Evolutionary conservation across 208 protist genomes (phyloP).

Genomic region (Crithidia brevicula): DNA sequence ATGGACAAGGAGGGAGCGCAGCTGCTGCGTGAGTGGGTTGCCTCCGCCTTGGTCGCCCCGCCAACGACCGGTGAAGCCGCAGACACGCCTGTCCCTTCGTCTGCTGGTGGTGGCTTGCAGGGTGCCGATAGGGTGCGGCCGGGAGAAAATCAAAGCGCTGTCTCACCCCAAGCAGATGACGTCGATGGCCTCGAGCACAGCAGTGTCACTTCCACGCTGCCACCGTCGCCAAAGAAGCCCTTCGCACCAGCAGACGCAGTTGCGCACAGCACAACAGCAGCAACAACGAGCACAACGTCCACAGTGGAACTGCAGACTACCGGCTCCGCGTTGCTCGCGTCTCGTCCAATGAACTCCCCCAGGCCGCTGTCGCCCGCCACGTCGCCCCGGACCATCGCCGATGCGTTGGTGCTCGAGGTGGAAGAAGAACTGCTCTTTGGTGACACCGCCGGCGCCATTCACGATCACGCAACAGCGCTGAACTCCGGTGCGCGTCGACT

Average conservation of each 20-base stretch:
- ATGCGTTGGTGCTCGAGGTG: constrained; percentile 41
- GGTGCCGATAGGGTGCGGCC: no score
- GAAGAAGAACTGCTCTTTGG: constrained; percentile 34
- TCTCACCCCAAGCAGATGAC: no score
- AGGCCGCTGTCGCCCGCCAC: no score
- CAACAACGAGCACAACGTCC: no score
- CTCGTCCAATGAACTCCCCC: no score
- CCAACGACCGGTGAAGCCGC: not conserved
- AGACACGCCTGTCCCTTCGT: not conserved
- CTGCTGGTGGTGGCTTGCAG: not conserved
- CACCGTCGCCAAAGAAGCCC: constrained; percentile 5
- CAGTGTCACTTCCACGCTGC: constrained; percentile 3
- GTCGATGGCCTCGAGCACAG: constrained; percentile 1
- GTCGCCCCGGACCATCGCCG: constrained; percentile 15
- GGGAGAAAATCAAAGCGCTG: no score
- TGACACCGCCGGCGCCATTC: constrained; percentile 4
- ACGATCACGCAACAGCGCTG: no score
- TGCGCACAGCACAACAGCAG: no score
- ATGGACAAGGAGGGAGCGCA: constrained; percentile 6
- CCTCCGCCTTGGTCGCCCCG: not conserved
- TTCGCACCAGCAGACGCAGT: no score
- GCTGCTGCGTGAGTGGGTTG: constrained; percentile 16
- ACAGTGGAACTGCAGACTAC: no score
- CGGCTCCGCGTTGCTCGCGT: no score
- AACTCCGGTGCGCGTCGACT: no score